Base-by-base conservation (phyloP, 1,284 basidiomycete species). In the Papiliotrema fonsecae region DNA sequence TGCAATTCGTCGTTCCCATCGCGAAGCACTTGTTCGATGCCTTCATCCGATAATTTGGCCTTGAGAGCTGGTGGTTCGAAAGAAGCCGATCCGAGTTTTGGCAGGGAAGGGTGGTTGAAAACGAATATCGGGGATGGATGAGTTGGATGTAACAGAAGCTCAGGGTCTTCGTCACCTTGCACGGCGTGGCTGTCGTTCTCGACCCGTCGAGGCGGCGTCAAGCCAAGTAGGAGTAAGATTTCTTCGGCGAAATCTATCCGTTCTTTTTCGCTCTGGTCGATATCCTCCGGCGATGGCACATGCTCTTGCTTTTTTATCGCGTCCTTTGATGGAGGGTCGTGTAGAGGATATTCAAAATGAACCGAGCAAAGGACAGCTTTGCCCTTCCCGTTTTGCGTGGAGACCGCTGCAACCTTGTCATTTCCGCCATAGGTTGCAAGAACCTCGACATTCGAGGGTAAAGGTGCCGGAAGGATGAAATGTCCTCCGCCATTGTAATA, bases 1-100 rank as follows among this genome's bases (percentile, higher is more conserved):
- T 77, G 72, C 64, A 94, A 84, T 7, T 78, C 81, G 66, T 94
- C 88, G 54, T 82, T 80, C 2, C 73, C 70, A 58, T 87, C 86
- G 53, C 79, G 70, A 49, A 85, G 72, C 16, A 57, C 49, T 62
- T 62, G 13, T 74, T 58, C 31, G 72, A 59, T 67, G 18, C 67
- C 54, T 2, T 41, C 54, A 14, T 48, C 27, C n/a, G 35, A 45
- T 50, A 67, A 45, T 50, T 65, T 67, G 19, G 41, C 50, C 45
- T 51, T 43, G 11, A 67, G 47, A 6, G 51, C 52, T 14, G 57
- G 36, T 6, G 52, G 47, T 0, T 50, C 46, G 14, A 66, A 57
- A 1, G 53, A 30, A 1, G 39, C 35, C 0, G 44, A 24, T 0
- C 59, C 56, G 3, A 64, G 51, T 39, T 62, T 43, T 0, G 67